Evolutionary conservation across 108 stramenopile species (phyloP).

Genomic region (Aureococcus anophagefferens): DNA sequence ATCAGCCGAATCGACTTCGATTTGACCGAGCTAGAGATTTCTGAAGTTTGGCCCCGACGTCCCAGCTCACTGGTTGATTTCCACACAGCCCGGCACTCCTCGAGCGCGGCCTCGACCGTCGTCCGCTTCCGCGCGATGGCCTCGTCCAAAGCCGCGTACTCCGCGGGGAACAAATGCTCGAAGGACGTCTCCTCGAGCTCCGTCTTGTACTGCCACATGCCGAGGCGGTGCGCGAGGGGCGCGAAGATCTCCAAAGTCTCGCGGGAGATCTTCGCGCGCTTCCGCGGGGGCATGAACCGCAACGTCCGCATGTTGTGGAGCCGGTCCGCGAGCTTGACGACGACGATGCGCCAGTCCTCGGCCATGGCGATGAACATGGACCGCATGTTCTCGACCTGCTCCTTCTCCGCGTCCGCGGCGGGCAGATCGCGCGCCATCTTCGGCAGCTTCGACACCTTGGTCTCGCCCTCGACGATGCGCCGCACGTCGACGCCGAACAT

Average conservation of each 20-base stretch:
- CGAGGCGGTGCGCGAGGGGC: conserved; percentile 88
- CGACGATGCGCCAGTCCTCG: conserved; percentile 88
- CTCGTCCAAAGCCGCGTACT: conserved; percentile 15
- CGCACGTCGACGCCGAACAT: conserved; percentile 74
- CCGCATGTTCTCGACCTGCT: conserved; percentile 84
- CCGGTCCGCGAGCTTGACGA: conserved; percentile 88
- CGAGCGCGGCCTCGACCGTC: conserved; percentile 19
- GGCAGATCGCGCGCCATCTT: conserved; percentile 52
- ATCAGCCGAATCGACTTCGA: no score
- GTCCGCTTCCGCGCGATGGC: not conserved
- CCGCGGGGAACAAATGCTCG: conserved; percentile 26
- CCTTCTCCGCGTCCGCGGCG: conserved; percentile 48
- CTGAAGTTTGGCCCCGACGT: no score
- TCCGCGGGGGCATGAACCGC: conserved; percentile 77
- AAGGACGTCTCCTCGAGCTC: conserved; percentile 70
- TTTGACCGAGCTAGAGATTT: no score
- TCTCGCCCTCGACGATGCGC: conserved; percentile 88
- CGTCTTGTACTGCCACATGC: conserved; percentile 72
- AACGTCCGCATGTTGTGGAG: conserved; percentile 91
- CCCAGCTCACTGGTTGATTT: no score
- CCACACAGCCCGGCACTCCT: no score
- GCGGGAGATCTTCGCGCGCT: conserved; percentile 76
- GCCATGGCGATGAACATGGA: conserved; percentile 96
- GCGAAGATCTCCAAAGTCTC: conserved; percentile 92
- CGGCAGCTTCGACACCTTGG: conserved; percentile 83